Percentiles rank a stretch among this genome's conserved stretches.
These are phyloP conservation scores for Calonectria honghensis DNA, from an alignment of 2,329 filamentous ascomycete species.

Conservation along the genomic window DNA sequence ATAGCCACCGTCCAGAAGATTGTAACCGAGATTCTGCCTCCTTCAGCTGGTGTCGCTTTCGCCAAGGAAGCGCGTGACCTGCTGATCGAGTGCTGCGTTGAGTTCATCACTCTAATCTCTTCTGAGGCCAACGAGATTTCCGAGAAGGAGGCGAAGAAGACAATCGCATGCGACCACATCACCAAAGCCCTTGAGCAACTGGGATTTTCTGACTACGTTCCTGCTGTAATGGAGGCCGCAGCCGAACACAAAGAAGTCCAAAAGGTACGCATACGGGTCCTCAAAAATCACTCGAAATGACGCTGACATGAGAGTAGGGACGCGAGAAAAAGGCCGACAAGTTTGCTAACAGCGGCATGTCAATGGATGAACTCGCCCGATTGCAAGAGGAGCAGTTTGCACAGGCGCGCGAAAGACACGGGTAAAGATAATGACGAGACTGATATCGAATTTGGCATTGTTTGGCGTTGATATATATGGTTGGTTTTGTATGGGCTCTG, in stretches of 20 bases:
- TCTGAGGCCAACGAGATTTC: constrained; percentile 99
- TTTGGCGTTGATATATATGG: constrained; percentile 58
- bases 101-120: constrained; percentile 99
- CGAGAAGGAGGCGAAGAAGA: constrained; percentile 99
- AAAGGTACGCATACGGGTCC: constrained; percentile 76
- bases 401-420: constrained; percentile 73
- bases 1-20: constrained; percentile 86
- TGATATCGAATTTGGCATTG: constrained; percentile 58
- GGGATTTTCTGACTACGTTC: constrained; percentile 94
- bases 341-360: constrained; percentile 94
- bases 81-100: constrained; percentile 98
- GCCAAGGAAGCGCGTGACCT: constrained; percentile 96
- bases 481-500: constrained; percentile 39
- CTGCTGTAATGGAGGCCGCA: constrained; percentile 89
- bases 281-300: constrained; percentile 61
- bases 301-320: constrained; percentile 76
- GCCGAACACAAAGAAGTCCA: constrained; percentile 94
- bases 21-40: constrained; percentile 92
- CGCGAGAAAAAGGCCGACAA: constrained; percentile 98
- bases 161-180: constrained; percentile 98
- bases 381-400: constrained; percentile 95
- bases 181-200: constrained; percentile 94
- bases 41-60: constrained; percentile 85
- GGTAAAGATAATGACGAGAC: constrained; percentile 45
- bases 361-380: constrained; percentile 90